A percentile compares a stretch with the other conserved stretches of the same genome.
Evolutionary conservation across 768 basidiomycete genomes (phyloP).

Genomic region (Udeniomyces megalosporus): DNA sequence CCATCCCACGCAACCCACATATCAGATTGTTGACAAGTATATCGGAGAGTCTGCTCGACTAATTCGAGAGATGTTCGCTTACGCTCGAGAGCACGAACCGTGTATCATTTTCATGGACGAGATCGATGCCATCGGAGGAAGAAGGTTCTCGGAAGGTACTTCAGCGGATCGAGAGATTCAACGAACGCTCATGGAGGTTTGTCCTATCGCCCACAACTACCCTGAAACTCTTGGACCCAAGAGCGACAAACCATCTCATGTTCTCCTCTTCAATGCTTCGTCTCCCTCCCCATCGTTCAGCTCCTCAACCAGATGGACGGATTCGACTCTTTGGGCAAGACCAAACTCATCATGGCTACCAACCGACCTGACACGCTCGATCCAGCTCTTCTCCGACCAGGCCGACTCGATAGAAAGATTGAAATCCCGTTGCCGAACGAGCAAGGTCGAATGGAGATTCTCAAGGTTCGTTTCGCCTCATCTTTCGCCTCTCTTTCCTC

Average conservation of each 20-base stretch:
- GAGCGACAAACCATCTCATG: not conserved
- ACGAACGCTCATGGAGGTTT: slow-evolving; percentile 88
- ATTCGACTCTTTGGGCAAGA: slow-evolving; percentile 87
- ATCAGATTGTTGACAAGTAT: slow-evolving; percentile 45
- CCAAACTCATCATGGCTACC: slow-evolving; percentile 99
- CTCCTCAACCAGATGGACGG: slow-evolving; percentile 99
- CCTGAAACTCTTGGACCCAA: too few species aligned
- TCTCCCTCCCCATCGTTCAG: too few species aligned
- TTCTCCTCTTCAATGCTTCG: not conserved
- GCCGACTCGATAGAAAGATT: slow-evolving; percentile 90
- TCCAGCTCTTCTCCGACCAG: slow-evolving; percentile 87
- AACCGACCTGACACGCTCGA: slow-evolving; percentile 97
- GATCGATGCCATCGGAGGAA: slow-evolving; percentile 84
- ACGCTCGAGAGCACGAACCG: slow-evolving; percentile 91
- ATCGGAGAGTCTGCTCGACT: slow-evolving; percentile 95
- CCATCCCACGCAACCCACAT: too few species aligned
- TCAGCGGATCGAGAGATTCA: slow-evolving; percentile 98
- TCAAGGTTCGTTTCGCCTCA: slow-evolving; percentile 50
- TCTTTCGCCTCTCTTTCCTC: not conserved
- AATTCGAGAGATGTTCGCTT: slow-evolving; percentile 97
- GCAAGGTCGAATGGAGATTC: slow-evolving; percentile 83
- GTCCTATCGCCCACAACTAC: too few species aligned
- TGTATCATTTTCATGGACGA: slow-evolving; percentile 93
- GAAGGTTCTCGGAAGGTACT: slow-evolving; percentile 82
- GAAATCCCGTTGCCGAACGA: slow-evolving; percentile 97